Evolutionary conservation across 306 rosid species (phyloP).

Genomic region (Quercus dentata): DNA sequence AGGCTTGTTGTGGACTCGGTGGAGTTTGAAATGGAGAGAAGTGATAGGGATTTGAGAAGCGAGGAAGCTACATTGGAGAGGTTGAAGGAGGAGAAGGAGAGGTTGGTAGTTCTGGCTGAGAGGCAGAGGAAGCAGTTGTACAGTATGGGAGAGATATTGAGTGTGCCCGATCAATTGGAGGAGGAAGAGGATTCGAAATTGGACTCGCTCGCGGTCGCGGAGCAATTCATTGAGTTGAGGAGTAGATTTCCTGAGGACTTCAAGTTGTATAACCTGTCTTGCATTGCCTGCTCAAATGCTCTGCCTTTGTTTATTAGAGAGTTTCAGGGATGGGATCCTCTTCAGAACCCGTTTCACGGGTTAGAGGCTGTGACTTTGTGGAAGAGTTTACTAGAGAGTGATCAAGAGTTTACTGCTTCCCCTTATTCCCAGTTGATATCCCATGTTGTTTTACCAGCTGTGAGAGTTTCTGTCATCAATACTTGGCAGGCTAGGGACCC

Average conservation of each 20-base stretch:
- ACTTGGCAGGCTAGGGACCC: constrained; percentile 95
- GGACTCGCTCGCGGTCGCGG: constrained; percentile 67
- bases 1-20: constrained; percentile 45
- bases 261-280: constrained; percentile 78
- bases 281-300: constrained; percentile 83
- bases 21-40: constrained; percentile 47
- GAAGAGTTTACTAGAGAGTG: constrained; percentile 70
- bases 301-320: constrained; percentile 72
- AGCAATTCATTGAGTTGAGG: constrained; percentile 54
- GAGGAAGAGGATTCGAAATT: constrained; percentile 56
- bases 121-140: constrained; percentile 69
- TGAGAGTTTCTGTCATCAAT: constrained; percentile 42
- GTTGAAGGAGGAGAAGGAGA: constrained; percentile 76
- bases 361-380: constrained; percentile 61
- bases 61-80: constrained; percentile 12
- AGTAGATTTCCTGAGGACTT: constrained; percentile 56
- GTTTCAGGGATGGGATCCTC: constrained; percentile 95
- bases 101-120: constrained; percentile 49
- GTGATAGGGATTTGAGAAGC: constrained; percentile 37
- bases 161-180: constrained; percentile 46
- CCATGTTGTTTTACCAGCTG: too few species aligned
- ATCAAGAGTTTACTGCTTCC: not conserved
- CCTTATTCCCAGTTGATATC: too few species aligned
- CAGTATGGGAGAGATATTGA: constrained; percentile 52
- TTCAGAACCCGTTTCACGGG: constrained; percentile 64